A percentile compares a stretch with the other conserved stretches of the same genome.
Conservation (phyloP, 257 asterid species). For the Fraxinus americana region DNA sequence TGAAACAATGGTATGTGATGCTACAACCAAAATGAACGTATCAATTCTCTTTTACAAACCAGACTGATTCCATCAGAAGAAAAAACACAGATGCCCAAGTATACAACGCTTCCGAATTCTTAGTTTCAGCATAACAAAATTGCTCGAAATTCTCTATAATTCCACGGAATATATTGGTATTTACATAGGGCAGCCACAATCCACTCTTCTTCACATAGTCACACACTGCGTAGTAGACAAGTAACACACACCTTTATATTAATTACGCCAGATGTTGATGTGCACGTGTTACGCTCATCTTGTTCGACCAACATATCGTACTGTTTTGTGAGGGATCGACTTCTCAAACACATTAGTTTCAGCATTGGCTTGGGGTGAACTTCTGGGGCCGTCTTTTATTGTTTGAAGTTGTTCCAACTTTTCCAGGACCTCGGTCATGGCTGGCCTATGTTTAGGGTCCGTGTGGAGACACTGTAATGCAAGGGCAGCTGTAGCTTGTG, state of each 20-base stretch:
- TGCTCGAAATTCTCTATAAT: not conserved
- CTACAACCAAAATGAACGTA: not conserved
- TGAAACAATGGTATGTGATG: not conserved
- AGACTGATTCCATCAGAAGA: not conserved
- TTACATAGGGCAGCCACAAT: not conserved
- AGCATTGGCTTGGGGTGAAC: conserved; percentile 27
- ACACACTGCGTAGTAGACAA: not conserved
- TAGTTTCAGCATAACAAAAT: not conserved
- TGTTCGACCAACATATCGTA: not conserved
- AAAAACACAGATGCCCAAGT: not conserved
- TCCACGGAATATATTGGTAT: not conserved
- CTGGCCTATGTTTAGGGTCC: conserved; percentile 55
- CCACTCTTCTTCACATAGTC: not conserved
- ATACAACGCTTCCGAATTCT: not conserved
- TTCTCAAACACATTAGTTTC: conserved; percentile 24
- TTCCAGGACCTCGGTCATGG: conserved; percentile 51
- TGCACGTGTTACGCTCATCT: not conserved
- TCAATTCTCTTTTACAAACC: not conserved
- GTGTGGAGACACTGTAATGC: conserved; percentile 51
- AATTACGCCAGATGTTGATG: not conserved
- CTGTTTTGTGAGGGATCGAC: conserved; percentile 21
- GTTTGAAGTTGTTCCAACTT: conserved; percentile 39
- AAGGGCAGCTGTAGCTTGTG: conserved; percentile 56
- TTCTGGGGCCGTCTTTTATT: conserved; percentile 24
- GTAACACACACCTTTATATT: not conserved